phyloP scores from a whole-genome alignment of 192 early-diverging fungal species.

The Gonapodya prolifera region DNA sequence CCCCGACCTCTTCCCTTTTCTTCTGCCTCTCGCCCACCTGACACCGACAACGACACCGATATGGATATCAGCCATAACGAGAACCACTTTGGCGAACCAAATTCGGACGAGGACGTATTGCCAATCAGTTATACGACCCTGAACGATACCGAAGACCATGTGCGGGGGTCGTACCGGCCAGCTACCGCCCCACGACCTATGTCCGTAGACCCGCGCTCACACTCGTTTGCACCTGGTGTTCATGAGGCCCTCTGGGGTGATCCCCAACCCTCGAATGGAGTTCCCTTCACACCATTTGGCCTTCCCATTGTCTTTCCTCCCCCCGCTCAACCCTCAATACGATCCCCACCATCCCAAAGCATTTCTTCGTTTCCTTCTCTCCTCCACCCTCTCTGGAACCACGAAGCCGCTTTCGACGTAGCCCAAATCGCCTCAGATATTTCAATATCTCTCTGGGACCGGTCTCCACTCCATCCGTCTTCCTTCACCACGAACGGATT shows the following conservation, averaged over 20 bases:
- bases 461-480: background rate
- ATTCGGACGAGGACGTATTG: background rate
- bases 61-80: background rate
- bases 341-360: background rate
- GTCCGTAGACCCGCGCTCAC: too few species aligned
- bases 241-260: too few species aligned
- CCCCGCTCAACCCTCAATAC: background rate
- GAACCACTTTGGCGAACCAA: background rate
- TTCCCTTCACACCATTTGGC: too few species aligned
- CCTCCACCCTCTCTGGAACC: background rate
- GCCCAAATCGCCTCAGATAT: background rate
- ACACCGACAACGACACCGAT: background rate
- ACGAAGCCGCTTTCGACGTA: slow-evolving; percentile 4
- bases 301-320: too few species aligned
- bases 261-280: too few species aligned
- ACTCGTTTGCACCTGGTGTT: too few species aligned
- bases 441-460: slow-evolving; percentile 1
- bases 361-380: background rate
- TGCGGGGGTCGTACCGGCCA: too few species aligned
- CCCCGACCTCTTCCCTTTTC: background rate
- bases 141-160: background rate
- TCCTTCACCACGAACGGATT: background rate
- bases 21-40: background rate
- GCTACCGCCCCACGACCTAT: too few species aligned
- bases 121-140: background rate